Conservation (phyloP, 108 stramenopile species). For the Skeletonema menzelii region DNA sequence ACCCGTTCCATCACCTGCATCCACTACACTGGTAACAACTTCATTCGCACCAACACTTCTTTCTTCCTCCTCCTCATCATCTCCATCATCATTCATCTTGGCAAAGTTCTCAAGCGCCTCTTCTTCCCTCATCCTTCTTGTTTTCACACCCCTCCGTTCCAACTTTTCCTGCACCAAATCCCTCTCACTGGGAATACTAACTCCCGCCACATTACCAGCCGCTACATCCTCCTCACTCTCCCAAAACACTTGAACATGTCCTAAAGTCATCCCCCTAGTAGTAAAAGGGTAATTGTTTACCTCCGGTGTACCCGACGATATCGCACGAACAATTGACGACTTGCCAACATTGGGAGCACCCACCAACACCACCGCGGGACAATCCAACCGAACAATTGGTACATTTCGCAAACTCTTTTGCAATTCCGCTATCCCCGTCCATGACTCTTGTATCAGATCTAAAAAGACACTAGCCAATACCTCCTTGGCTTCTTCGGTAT, state of each 20-base stretch:
- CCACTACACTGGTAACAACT: conserved; percentile 30
- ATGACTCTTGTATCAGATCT: conserved; percentile 61
- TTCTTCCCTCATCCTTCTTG: conserved; percentile 18
- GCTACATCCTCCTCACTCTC: conserved; percentile 45
- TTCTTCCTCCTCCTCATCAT: not conserved
- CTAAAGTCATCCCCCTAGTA: conserved; percentile 94
- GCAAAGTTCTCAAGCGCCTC: conserved; percentile 10
- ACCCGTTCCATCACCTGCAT: conserved; percentile 16
- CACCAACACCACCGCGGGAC: conserved; percentile 93
- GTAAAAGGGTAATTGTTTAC: conserved; percentile 98
- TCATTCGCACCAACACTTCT: conserved; percentile 46
- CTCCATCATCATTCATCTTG: not conserved
- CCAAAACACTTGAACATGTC: conserved; percentile 94
- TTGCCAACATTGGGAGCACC: conserved; percentile 96
- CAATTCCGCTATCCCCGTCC: conserved; percentile 71
- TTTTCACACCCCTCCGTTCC: conserved; percentile 19
- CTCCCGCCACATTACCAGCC: conserved; percentile 39
- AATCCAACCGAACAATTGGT: conserved; percentile 86
- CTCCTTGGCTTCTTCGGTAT: conserved; percentile 60
- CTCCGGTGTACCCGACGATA: conserved; percentile 93
- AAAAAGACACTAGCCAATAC: conserved; percentile 60
- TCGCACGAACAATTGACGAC: conserved; percentile 85
- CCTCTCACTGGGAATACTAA: conserved; percentile 30
- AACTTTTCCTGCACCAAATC: conserved; percentile 30
- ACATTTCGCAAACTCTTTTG: conserved; percentile 83